Evolutionary conservation across 345 rosid species (phyloP), one percentile per base, ranked within the genome.

Genomic region (Acer campestre): DNA sequence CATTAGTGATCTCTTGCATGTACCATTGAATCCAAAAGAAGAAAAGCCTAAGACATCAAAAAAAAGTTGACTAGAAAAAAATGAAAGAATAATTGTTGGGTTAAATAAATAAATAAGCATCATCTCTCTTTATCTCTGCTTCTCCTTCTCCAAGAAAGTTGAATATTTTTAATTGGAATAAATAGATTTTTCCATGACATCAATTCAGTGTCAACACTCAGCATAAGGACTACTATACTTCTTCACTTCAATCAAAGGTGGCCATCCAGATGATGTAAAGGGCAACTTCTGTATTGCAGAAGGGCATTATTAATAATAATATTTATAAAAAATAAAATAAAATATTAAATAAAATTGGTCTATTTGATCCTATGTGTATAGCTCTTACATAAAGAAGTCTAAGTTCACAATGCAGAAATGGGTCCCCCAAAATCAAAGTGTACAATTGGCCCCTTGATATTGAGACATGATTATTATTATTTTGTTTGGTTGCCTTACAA

Each of bases 21-120:
- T 80, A 79, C 82, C 84, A 71, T 59, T 75, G 82, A 75, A 82
- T 12, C 63, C 20, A 23, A 70, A 70, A 48, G 55, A 25, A 22
- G 11, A 27, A 63, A 27, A 4, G 27, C 17, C 7, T 35, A 71
- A 31, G 56, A 61, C 5, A 38, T 67, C 25, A 56, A 68, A 42
- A 48, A 48, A 58, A 71, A 10, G 13, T 0, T 20, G 9, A 1
- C 1, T 4, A 29, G 2, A 18, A 16, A 55, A 13, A 25, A 22
- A 16, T 4, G 3, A 49, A 49, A 49, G 55, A 49, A 13, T 35
- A 35, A 49, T 14, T 14, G 5, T 3, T 3, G 17, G 17, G 18
- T 12, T 49, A 13, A 13, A 0, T 49, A 14, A 14, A 12, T 13
- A 49, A 48, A 29, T 31, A 68, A 51, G 66, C 75, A 73, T 62